A percentile compares a stretch with the other conserved stretches of the same genome.
Conservation (phyloP, 2,329 filamentous ascomycete genomes). For the Trichoderma breve region DNA sequence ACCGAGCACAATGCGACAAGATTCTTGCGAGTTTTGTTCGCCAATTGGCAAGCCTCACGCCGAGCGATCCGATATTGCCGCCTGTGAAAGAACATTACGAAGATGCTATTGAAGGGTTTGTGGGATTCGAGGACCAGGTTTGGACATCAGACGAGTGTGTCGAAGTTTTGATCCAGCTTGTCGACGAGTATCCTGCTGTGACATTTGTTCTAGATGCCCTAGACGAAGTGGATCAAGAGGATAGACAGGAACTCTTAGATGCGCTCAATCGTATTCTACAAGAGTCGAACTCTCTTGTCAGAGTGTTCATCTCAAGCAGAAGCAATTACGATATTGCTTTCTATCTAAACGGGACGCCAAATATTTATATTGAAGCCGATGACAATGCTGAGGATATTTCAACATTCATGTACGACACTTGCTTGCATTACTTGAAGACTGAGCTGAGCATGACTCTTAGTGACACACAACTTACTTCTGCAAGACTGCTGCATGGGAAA, state of each 20-base stretch:
- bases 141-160: background rate
- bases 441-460: background rate
- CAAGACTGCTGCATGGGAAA: background rate
- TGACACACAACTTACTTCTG: conserved; percentile 2
- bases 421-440: background rate
- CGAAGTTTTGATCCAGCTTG: background rate
- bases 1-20: conserved; percentile 2
- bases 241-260: conserved; percentile 2
- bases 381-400: conserved; percentile 9
- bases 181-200: conserved; percentile 1
- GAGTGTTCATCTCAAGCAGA: conserved; percentile 7
- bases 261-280: background rate
- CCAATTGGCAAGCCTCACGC: background rate
- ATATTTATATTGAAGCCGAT: conserved; percentile 2
- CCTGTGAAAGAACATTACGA: conserved; percentile 2
- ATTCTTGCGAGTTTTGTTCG: conserved; percentile 9
- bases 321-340: conserved; percentile 7
- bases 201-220: conserved; percentile 7
- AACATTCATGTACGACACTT: conserved; percentile 7
- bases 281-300: background rate
- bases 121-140: background rate
- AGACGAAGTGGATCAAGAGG: conserved; percentile 2
- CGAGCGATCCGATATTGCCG: background rate
- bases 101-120: background rate
- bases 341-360: background rate